Conservation (phyloP, 2,329 filamentous ascomycete genomes). For the Fusarium liriodendri region DNA sequence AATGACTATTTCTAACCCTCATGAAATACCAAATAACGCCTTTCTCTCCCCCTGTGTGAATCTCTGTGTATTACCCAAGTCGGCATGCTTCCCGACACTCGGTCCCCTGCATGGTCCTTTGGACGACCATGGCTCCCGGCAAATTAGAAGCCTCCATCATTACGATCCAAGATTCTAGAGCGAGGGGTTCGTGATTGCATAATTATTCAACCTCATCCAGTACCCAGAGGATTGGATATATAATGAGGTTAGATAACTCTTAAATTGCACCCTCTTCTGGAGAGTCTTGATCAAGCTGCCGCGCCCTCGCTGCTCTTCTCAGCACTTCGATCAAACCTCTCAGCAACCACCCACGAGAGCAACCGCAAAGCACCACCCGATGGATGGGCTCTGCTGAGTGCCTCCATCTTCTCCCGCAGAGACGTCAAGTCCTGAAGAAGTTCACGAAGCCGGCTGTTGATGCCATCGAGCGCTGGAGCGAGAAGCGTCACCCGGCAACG, state of each 20-base stretch:
- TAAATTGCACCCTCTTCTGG: not conserved
- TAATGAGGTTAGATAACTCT: not conserved
- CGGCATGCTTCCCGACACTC: not conserved
- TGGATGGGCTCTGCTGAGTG: not conserved
- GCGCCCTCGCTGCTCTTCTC: not conserved
- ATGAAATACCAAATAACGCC: not conserved
- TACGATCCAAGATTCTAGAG: not conserved
- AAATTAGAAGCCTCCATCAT: not conserved
- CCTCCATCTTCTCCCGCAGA: slow-evolving; percentile 2
- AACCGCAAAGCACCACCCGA: not conserved
- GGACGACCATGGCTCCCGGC: not conserved
- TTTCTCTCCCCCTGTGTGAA: not conserved
- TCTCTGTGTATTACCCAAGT: not conserved
- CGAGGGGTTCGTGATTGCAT: not conserved
- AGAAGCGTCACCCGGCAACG: not conserved
- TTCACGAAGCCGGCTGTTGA: not conserved
- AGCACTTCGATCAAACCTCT: not conserved
- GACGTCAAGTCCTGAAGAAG: not conserved
- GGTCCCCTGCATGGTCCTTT: not conserved
- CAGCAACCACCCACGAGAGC: not conserved
- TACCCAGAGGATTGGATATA: not conserved
- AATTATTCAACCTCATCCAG: not conserved
- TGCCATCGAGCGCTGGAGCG: not conserved
- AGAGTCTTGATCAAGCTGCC: not conserved
- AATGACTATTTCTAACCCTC: not conserved